These are phyloP conservation scores for Neopestalotiopsis sp. DNA, from an alignment of 2,329 filamentous ascomycete genomes.

Conservation along the genomic window DNA sequence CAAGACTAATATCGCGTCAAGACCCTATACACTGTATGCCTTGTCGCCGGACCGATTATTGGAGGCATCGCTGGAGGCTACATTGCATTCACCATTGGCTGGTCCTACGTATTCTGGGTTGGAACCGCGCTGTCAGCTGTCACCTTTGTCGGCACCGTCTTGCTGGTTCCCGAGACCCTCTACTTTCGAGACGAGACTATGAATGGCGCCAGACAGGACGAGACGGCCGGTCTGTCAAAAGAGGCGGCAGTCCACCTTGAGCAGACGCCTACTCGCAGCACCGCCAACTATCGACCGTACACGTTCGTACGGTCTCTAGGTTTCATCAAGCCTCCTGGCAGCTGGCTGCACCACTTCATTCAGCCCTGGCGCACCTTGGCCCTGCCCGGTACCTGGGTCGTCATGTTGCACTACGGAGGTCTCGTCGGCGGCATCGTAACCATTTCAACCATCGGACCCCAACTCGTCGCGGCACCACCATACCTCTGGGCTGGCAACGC, in stretches of 20 bases:
- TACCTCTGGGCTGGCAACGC: conserved; percentile 41
- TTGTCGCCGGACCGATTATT: conserved; percentile 37
- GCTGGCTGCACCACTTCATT: conserved; percentile 27
- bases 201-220: background rate
- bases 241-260: background rate
- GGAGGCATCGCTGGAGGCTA: conserved; percentile 44
- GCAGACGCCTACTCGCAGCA: background rate
- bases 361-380: conserved; percentile 36
- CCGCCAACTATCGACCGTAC: conserved; percentile 9
- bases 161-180: conserved; percentile 43
- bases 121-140: conserved; percentile 32
- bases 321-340: conserved; percentile 28
- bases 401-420: conserved; percentile 44
- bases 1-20: background rate
- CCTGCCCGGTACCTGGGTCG: conserved; percentile 41
- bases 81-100: conserved; percentile 39
- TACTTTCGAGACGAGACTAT: conserved; percentile 28
- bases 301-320: conserved; percentile 38
- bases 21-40: conserved; percentile 39
- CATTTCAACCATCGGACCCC: conserved; percentile 40
- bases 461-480: conserved; percentile 35
- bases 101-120: conserved; percentile 41
- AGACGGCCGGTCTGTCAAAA: background rate
- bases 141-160: conserved; percentile 30
- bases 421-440: conserved; percentile 42